Percentiles rank a stretch among this genome's conserved stretches.
These are phyloP conservation scores for Penicillium pulvis DNA, from an alignment of 495 filamentous ascomycete species.

Conservation along the genomic window DNA sequence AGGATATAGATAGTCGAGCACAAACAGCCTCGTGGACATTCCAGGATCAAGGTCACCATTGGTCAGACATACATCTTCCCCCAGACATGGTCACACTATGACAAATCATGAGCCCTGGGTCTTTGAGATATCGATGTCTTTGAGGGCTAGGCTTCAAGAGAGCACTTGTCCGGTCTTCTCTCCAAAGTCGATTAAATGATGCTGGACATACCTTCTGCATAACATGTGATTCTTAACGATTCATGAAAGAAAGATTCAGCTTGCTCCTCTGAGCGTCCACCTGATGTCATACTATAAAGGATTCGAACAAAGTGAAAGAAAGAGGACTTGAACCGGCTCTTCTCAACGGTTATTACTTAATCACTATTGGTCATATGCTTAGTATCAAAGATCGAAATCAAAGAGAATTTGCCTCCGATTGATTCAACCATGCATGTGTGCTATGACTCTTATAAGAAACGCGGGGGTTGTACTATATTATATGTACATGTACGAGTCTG, in stretches of 20 bases:
- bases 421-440: not conserved
- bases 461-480: not conserved
- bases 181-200: too few relatives aligned
- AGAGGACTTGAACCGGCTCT: not conserved
- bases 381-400: not conserved
- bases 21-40: too few relatives aligned
- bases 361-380: not conserved
- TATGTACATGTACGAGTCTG: not conserved
- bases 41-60: too few relatives aligned
- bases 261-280: not conserved
- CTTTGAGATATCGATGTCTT: not conserved
- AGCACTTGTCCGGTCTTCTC: too few relatives aligned
- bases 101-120: not conserved
- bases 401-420: not conserved
- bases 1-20: too few relatives aligned
- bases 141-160: not conserved
- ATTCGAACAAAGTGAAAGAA: not conserved
- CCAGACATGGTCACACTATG: too few relatives aligned
- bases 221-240: too few relatives aligned
- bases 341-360: not conserved
- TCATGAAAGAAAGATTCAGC: too few relatives aligned
- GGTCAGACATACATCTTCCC: too few relatives aligned
- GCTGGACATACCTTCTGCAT: too few relatives aligned
- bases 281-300: not conserved
- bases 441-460: too few relatives aligned